Base-by-base conservation (phyloP, 768 basidiomycete species). In the Suillus decipiens region DNA sequence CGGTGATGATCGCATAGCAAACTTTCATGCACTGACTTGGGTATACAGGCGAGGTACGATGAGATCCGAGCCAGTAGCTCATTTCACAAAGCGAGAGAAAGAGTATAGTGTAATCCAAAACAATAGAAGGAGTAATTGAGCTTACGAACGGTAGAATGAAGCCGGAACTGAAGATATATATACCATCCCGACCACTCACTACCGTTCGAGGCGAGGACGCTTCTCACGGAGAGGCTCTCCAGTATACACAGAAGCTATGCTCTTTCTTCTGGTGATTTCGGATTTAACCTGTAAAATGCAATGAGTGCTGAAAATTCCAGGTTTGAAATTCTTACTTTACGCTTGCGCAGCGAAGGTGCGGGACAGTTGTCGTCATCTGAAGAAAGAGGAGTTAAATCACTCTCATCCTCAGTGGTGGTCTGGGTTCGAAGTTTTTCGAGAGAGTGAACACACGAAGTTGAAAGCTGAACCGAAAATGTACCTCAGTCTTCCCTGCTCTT, bases 401-500 rank as follows among this genome's bases (percentile, higher is more conserved):
- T 61, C 34, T 61, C 61, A 7, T 61, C 61, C n/a, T 59, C 60
- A 4, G 36, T 28, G 34, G 24, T 9, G 2, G 24, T 24, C 47
- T 61, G 37, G n/a, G n/a, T n/a, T n/a, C n/a, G n/a, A n/a, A n/a
- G n/a, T n/a, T n/a, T n/a, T n/a, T n/a, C n/a, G n/a, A n/a, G n/a
- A n/a, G n/a, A 37, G 55, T 39, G 37, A 36, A 28, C 22, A 19
- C 11, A 12, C 5, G 36, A 34, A 28, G 12, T 17, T 48, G 19
- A 41, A 59, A 50, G 33, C 28, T 45, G n/a, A 36, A 57, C 10
- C 14, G 22, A 31, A 48, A 17, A 47, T 14, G 17, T 61, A 68
- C 63, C 19, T 42, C 22, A 7, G 31, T 59, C 59, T n/a, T 60
- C 39, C 31, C 34, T 34, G 12, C 1, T 50, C 31, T 63, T 9